Conservation (phyloP, 257 asterid species). For the Salvia hispanica region DNA sequence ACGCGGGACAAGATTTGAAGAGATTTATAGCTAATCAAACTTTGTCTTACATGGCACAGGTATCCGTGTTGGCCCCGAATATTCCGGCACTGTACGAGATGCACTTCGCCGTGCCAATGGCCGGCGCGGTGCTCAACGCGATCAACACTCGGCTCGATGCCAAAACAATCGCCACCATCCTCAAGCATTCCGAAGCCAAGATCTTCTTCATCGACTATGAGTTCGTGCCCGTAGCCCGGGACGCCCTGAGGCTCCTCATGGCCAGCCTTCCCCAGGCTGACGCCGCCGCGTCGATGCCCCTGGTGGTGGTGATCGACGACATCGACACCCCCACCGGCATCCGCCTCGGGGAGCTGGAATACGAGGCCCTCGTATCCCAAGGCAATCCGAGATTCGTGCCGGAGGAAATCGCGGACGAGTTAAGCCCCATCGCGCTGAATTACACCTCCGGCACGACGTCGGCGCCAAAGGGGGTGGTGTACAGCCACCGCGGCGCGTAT, state of each 20-base stretch:
- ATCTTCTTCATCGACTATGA: slow-evolving; percentile 65
- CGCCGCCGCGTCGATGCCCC: slow-evolving; percentile 37
- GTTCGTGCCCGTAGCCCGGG: slow-evolving; percentile 47
- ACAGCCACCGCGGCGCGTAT: slow-evolving; percentile 84
- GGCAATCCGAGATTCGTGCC: slow-evolving; percentile 46
- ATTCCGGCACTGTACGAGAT: slow-evolving; percentile 81
- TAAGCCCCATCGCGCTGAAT: slow-evolving; percentile 79
- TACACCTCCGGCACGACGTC: slow-evolving; percentile 93
- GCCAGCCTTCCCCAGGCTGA: slow-evolving; percentile 3
- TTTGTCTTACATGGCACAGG: slow-evolving; percentile 38
- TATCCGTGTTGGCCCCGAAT: slow-evolving; percentile 87
- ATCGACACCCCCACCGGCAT: slow-evolving; percentile 48
- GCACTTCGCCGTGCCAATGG: slow-evolving; percentile 97
- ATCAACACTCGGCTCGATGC: slow-evolving; percentile 82
- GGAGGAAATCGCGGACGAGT: slow-evolving; percentile 58
- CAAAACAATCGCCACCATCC: slow-evolving; percentile 58
- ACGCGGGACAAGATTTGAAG: no score
- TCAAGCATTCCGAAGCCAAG: slow-evolving; percentile 70
- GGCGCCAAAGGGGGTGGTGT: slow-evolving; percentile 84
- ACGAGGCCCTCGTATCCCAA: slow-evolving; percentile 51
- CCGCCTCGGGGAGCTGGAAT: slow-evolving; percentile 63
- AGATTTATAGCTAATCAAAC: no score
- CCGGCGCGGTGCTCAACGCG: slow-evolving; percentile 83
- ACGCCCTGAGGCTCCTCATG: slow-evolving; percentile 52
- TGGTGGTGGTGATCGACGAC: slow-evolving; percentile 70